These are phyloP conservation scores for Zygosaccharomyces gambellarensis DNA, from an alignment of 805 yeast species.

Conservation along the genomic window DNA sequence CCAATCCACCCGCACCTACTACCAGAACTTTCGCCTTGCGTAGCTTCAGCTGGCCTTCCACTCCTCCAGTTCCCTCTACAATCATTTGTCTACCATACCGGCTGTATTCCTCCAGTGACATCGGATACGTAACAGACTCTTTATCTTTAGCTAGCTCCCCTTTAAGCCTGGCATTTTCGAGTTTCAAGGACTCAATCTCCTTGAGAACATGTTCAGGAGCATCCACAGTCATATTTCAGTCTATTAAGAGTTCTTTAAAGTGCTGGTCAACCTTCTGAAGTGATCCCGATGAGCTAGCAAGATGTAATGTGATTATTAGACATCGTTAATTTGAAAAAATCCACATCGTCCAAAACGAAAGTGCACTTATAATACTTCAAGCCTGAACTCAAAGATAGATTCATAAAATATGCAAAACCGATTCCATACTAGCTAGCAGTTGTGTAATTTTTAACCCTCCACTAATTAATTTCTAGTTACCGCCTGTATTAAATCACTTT, in stretches of 20 bases:
- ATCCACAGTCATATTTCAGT: conserved; percentile 4
- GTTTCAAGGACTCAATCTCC: conserved; percentile 25
- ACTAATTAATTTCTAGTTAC: not conserved
- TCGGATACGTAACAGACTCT: conserved; percentile 12
- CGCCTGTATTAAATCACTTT: conserved; percentile 54
- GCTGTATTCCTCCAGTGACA: conserved; percentile 60
- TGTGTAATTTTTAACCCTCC: not conserved
- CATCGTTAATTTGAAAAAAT: not conserved
- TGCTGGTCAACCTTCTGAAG: not conserved
- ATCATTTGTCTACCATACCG: conserved; percentile 95
- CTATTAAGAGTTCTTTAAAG: not conserved
- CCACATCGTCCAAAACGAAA: not conserved
- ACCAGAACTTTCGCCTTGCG: conserved; percentile 61
- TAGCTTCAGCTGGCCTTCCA: conserved; percentile 52
- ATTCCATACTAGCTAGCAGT: not conserved
- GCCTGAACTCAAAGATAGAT: not conserved
- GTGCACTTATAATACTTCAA: not conserved
- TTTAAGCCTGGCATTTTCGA: conserved; percentile 28
- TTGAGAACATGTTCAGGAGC: conserved; percentile 6
- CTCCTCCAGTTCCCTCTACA: conserved; percentile 68
- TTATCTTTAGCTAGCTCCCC: conserved; percentile 10
- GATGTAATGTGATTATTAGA: not conserved
- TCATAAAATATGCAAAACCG: not conserved
- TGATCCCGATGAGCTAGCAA: not conserved
- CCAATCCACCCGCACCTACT: conserved; percentile 95